These are phyloP conservation scores for Chenopodium suecicum DNA, from an alignment of 148 eudicot species.

Conservation along the genomic window DNA sequence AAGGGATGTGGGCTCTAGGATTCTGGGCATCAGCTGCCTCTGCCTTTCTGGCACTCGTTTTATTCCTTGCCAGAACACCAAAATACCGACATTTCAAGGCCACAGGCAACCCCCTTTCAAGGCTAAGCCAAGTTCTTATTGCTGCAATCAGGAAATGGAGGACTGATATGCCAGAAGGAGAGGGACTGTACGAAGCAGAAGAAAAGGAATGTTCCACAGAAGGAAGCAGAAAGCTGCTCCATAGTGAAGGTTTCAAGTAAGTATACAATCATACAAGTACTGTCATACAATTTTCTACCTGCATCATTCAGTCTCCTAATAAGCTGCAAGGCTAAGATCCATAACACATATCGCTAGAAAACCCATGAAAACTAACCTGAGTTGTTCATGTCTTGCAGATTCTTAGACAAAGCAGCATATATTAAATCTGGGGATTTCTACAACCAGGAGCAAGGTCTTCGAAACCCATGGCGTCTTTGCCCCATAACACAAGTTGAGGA, in stretches of 20 bases:
- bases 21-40: slow-evolving; percentile 78
- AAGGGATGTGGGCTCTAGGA: slow-evolving; percentile 83
- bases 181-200: slow-evolving; percentile 40
- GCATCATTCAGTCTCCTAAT: background rate
- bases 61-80: slow-evolving; percentile 69
- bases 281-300: background rate
- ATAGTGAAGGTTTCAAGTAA: slow-evolving; percentile 76
- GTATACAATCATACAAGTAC: slow-evolving; percentile 12
- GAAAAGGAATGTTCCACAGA: slow-evolving; percentile 38
- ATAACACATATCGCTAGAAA: background rate
- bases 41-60: slow-evolving; percentile 60
- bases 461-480: slow-evolving; percentile 78
- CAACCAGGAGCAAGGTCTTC: slow-evolving; percentile 27
- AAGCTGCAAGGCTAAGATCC: background rate
- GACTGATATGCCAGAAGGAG: slow-evolving; percentile 36
- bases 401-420: slow-evolving; percentile 73
- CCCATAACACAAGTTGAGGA: slow-evolving; percentile 88
- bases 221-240: slow-evolving; percentile 57
- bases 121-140: slow-evolving; percentile 74
- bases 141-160: slow-evolving; percentile 68
- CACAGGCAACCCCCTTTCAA: slow-evolving; percentile 72
- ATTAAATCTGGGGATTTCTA: slow-evolving; percentile 46
- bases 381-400: slow-evolving; percentile 40
- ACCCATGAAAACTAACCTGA: slow-evolving; percentile 2
- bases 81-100: slow-evolving; percentile 78